Conservation (phyloP, 371 early-diverging fungal species). For the Cokeromyces recurvatus region DNA sequence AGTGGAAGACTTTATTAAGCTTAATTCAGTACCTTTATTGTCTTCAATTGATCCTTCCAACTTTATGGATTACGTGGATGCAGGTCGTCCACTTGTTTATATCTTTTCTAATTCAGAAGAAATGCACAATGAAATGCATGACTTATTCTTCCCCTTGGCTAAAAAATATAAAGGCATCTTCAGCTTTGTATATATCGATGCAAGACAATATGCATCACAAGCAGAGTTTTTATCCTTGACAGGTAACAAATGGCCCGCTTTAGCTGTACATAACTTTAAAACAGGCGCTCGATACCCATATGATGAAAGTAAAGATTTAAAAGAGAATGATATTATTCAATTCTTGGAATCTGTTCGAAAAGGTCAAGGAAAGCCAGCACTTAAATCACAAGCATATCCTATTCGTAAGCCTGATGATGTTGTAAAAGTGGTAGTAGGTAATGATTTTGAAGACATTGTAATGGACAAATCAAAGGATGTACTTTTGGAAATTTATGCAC, state of each 20-base stretch:
- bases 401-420: constrained; percentile 53
- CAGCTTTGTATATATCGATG: constrained; percentile 79
- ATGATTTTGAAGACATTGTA: constrained; percentile 68
- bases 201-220: constrained; percentile 67
- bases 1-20: constrained; percentile 50
- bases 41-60: constrained; percentile 77
- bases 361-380: constrained; percentile 59
- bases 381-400: constrained; percentile 76
- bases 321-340: constrained; percentile 33
- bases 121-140: constrained; percentile 42
- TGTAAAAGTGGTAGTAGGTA: constrained; percentile 76
- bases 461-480: constrained; percentile 78
- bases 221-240: constrained; percentile 69
- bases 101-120: constrained; percentile 66
- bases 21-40: constrained; percentile 71
- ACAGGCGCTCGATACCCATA: constrained; percentile 68
- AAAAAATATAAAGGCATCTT: constrained; percentile 70
- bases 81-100: constrained; percentile 80
- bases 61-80: constrained; percentile 69
- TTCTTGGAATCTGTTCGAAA: constrained; percentile 55
- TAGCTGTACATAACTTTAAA: constrained; percentile 71
- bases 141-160: constrained; percentile 59
- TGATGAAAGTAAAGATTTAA: constrained; percentile 54
- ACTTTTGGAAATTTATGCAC: constrained; percentile 63
- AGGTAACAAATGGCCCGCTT: constrained; percentile 77